These are phyloP conservation scores for Entelexis paramagnoliae DNA, from an alignment of 1,139 yeast genomes.

Conservation along the genomic window DNA sequence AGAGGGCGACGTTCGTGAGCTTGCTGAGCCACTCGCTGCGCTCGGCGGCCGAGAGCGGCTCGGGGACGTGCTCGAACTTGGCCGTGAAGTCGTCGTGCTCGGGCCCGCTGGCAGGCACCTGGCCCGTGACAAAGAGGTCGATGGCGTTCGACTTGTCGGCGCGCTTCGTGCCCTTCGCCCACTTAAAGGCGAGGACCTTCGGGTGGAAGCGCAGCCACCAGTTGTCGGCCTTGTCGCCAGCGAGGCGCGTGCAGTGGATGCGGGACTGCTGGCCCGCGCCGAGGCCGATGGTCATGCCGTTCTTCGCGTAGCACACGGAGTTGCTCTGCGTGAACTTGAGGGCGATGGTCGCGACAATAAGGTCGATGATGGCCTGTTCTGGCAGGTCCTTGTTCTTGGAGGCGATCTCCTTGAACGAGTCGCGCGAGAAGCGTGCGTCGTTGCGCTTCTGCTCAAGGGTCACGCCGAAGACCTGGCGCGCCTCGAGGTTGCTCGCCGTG, in stretches of 20 bases:
- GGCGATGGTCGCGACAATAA: constrained; percentile 94
- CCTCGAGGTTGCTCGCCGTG: constrained; percentile 69
- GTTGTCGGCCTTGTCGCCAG: constrained; percentile 98
- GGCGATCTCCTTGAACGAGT: constrained; percentile 83
- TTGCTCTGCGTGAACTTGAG: constrained; percentile 95
- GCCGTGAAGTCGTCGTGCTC: constrained; percentile 87
- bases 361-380: constrained; percentile 84
- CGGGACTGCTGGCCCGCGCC: constrained; percentile 99
- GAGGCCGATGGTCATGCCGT: constrained; percentile 97
- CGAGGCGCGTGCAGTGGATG: constrained; percentile 96
- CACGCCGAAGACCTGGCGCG: constrained; percentile 93
- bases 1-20: constrained; percentile 74
- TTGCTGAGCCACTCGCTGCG: constrained; percentile 77
- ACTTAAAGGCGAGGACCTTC: constrained; percentile 76
- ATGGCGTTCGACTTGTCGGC: constrained; percentile 98
- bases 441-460: constrained; percentile 93
- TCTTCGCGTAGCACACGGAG: constrained; percentile 95
- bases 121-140: constrained; percentile 82
- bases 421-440: constrained; percentile 85
- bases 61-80: constrained; percentile 74
- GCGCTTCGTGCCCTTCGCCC: constrained; percentile 98
- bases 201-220: constrained; percentile 99
- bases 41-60: constrained; percentile 71
- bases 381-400: constrained; percentile 77
- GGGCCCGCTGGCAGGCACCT: constrained; percentile 84